Base-by-base conservation (phyloP, 1,139 yeast species). In the Kodamaea sp. region DNA sequence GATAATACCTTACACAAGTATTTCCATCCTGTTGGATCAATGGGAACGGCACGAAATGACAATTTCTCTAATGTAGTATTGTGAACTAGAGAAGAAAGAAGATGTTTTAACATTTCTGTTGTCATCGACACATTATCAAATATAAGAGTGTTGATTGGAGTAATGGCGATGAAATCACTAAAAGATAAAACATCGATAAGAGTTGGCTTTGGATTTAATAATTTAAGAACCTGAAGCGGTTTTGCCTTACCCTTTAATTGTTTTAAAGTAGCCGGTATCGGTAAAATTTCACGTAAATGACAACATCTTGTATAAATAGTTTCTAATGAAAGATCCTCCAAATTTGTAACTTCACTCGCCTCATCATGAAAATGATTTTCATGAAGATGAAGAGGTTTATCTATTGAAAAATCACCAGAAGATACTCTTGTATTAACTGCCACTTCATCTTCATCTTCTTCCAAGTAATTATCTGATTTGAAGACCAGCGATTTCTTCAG, bases 161-260 rank as follows among this genome's bases (percentile, higher is more conserved):
- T 85, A 32, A 88, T 83, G 1, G 95, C 78, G 39, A 90, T 69
- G 54, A 90, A 90, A 59, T 90, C 97, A 45, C 90, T 76, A 57
- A 90, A 88, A 3, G 97, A 86, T 41, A 88, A 72, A 7, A 89
- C 78, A 63, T 90, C 97, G 51, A 90, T 87, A 48, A 89, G 64
- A 0, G 97, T 89, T 2, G 97, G 97, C 47, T 82, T 80, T 7
- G 97, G 96, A 58, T 90, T 90, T 53, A 89, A 70, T 62, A 90
- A 73, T 53, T 87, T 84, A 45, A 90, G 65, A 6, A 82, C 82
- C 42, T 83, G 85, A 36, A 90, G 65, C 1, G 96, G 96, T 32
- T 81, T 75, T 1, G 80, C 61, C 53, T 86, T 86, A 44, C 81
- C 81, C 54, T 84, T 85, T 43, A 90, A 73, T 58, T 90, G 97